Base-by-base conservation (phyloP, 208 protist species). In the Acanthamoeba divionensis region DNA sequence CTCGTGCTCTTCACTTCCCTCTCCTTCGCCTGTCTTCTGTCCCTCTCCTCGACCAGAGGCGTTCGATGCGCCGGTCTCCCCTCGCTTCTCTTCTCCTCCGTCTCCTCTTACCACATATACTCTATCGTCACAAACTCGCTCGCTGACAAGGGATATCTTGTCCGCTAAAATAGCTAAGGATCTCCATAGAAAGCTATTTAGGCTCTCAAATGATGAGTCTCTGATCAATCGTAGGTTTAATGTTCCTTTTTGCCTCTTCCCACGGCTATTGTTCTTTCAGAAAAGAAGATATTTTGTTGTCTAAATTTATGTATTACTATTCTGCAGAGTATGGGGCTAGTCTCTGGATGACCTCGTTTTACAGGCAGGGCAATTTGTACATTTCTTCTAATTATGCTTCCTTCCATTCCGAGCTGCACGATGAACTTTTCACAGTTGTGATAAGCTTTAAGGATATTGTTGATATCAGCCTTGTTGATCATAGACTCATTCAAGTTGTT, bases 241-340 rank as follows among this genome's bases (percentile, higher is more conserved):
- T 60, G 18, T 60, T 60, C 52, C 52, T 60, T 60, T 18, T 60
- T 60, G 18, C n/a, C 52, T 60, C 52, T 60, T 60, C 52, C 52
- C 52, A 24, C n/a, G 18, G 18, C n/a, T 60, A n/a, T n/a, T 60
- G 18, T 60, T 60, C 18, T n/a, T 60, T n/a, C n/a, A 24, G 52
- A 60, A 60, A 24, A 24, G 18, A 60, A 18, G 52, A 24, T 60
- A 18, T n/a, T 60, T n/a, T 60, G 52, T n/a, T 60, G 18, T 18
- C n/a, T 60, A 24, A 60, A 60, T 24, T 24, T 60, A 60, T 60
- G n/a, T n/a, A n/a, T n/a, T 69, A n/a, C 13, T 12, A 3, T 18
- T 60, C 8, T 77, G 36, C 71, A 87, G 77, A 67, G 31, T 87
- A 87, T n/a, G 21, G 48, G 54, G 77, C 77, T 18, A 87, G 41